Evolutionary conservation across 2,329 filamentous ascomycete species (phyloP).

Genomic region (Penicillium glabrum): DNA sequence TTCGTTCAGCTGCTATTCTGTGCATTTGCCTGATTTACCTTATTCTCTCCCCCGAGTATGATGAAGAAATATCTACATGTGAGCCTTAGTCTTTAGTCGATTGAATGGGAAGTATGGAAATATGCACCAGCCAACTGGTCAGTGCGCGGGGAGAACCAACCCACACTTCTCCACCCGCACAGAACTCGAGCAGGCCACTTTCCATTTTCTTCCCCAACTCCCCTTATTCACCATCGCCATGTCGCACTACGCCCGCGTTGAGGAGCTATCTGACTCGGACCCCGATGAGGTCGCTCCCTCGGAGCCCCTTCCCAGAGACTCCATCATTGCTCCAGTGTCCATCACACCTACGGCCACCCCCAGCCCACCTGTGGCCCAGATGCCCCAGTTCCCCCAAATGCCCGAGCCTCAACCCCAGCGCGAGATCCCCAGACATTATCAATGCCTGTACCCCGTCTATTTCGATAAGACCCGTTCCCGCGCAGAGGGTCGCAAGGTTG

Average conservation of each 20-base stretch:
- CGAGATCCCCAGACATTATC: constrained; percentile 69
- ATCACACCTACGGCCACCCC: constrained; percentile 19
- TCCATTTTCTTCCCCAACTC: neutral
- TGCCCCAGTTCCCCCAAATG: constrained; percentile 13
- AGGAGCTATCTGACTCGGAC: constrained; percentile 91
- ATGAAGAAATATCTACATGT: too few relatives aligned
- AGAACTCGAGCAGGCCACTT: neutral
- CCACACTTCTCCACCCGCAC: neutral
- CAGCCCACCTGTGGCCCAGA: constrained; percentile 2
- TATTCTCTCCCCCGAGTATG: too few relatives aligned
- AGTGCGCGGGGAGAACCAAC: neutral
- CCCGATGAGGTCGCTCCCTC: constrained; percentile 82
- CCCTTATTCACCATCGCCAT: constrained; percentile 46
- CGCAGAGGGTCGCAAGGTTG: constrained; percentile 78
- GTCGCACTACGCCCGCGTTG: constrained; percentile 78
- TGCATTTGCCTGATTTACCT: too few relatives aligned
- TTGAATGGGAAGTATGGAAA: neutral
- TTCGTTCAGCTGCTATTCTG: too few relatives aligned
- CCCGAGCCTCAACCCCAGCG: constrained; percentile 49
- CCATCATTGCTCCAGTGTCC: constrained; percentile 39
- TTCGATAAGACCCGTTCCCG: constrained; percentile 71
- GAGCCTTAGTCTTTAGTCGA: too few relatives aligned
- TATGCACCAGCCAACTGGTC: neutral
- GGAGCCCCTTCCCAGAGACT: constrained; percentile 51
- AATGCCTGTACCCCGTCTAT: constrained; percentile 93